Evolutionary conservation across 2,329 filamentous ascomycete genomes (phyloP).

Genomic region (Scytalidium lignicola): DNA sequence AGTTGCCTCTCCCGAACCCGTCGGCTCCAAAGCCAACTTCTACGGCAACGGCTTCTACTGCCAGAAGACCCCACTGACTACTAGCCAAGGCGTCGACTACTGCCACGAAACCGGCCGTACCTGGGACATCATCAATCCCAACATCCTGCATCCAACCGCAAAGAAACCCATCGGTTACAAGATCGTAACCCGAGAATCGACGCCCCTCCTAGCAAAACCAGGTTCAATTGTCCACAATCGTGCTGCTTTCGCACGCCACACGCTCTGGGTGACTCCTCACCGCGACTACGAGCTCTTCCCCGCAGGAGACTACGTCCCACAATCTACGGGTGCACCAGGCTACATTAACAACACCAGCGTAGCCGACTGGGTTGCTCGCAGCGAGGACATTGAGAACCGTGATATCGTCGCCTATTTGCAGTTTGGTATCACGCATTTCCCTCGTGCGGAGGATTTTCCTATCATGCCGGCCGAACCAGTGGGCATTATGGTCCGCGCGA

Average conservation of each 20-base stretch:
- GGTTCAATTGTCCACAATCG: constrained; percentile 63
- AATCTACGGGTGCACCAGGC: constrained; percentile 45
- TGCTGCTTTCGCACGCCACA: constrained; percentile 48
- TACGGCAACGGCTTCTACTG: constrained; percentile 46
- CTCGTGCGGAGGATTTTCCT: constrained; percentile 51
- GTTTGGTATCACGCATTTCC: constrained; percentile 53
- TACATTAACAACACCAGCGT: constrained; percentile 33
- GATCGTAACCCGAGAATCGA: constrained; percentile 76
- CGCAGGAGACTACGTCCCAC: constrained; percentile 51
- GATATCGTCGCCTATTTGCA: constrained; percentile 54
- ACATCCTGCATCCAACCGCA: constrained; percentile 74
- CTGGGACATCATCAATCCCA: constrained; percentile 66
- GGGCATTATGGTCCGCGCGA: constrained; percentile 47
- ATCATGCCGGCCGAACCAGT: constrained; percentile 55
- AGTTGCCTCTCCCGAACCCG: constrained; percentile 36
- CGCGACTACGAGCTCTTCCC: constrained; percentile 51
- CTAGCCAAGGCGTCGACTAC: constrained; percentile 41
- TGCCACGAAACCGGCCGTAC: constrained; percentile 36
- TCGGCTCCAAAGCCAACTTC: constrained; percentile 37
- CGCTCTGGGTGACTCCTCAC: constrained; percentile 50
- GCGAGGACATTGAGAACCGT: constrained; percentile 48
- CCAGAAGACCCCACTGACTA: constrained; percentile 35
- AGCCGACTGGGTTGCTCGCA: constrained; percentile 40
- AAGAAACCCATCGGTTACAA: constrained; percentile 80
- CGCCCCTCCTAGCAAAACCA: constrained; percentile 68